A percentile compares a stretch with the other conserved stretches of the same genome.
phyloP scores from a whole-genome alignment of 257 asterid genomes.

The Nyctanthes arbortristis region DNA sequence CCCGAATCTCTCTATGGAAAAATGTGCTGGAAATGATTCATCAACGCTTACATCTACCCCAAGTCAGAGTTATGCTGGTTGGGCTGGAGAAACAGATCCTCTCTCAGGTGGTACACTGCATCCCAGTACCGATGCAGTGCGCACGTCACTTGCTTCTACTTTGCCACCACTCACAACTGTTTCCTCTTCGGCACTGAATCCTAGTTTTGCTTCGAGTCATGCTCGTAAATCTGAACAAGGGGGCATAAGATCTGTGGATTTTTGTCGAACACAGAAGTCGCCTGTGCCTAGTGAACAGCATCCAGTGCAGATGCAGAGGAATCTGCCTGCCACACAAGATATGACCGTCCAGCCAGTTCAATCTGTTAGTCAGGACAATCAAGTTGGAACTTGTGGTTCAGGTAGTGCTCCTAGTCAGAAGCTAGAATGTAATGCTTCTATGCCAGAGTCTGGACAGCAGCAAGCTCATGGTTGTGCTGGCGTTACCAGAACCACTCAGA shows the following conservation, averaged over 20 bases:
- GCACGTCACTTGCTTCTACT: slow-evolving; percentile 51
- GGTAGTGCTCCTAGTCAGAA: slow-evolving; percentile 31
- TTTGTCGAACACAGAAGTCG: slow-evolving; percentile 36
- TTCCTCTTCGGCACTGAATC: slow-evolving; percentile 42
- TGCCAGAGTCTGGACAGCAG: slow-evolving; percentile 42
- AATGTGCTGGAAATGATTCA: slow-evolving; percentile 48
- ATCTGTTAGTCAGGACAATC: slow-evolving; percentile 48
- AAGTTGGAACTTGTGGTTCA: slow-evolving; percentile 40
- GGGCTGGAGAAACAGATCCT: slow-evolving; percentile 39
- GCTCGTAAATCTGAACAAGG: slow-evolving; percentile 52
- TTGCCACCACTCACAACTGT: slow-evolving; percentile 36
- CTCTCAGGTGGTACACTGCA: slow-evolving; percentile 36
- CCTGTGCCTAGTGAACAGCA: slow-evolving; percentile 42
- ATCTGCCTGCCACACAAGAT: slow-evolving; percentile 27
- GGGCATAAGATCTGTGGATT: slow-evolving; percentile 26
- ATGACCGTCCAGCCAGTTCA: slow-evolving; percentile 38
- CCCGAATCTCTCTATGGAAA: slow-evolving; percentile 41
- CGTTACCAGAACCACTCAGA: slow-evolving; percentile 45
- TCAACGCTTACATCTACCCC: slow-evolving; percentile 77
- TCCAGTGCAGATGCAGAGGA: slow-evolving; percentile 41
- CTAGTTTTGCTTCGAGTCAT: slow-evolving; percentile 50
- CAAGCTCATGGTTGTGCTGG: slow-evolving; percentile 59
- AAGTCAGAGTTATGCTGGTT: slow-evolving; percentile 41
- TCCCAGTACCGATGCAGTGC: slow-evolving; percentile 38
- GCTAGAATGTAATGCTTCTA: slow-evolving; percentile 30